Evolutionary conservation across 352 stramenopile species (phyloP).

Genomic region (Globisporangium viniferum): DNA sequence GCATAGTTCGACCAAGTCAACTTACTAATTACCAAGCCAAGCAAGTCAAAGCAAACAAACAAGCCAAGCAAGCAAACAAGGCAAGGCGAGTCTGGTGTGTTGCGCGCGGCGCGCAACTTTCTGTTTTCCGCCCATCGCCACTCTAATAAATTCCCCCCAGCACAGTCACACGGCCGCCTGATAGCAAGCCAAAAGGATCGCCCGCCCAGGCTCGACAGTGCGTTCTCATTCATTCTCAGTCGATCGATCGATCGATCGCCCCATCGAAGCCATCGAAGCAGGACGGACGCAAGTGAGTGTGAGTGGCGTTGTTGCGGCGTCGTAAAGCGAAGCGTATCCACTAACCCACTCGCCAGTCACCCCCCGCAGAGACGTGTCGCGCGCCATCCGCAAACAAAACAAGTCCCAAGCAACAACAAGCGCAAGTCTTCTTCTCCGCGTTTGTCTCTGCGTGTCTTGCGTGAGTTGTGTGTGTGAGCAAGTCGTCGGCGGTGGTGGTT

Average conservation of each 20-base stretch:
- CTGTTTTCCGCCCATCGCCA: slow-evolving; percentile 10
- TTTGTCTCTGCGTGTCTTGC: not conserved
- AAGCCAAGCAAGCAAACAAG: not conserved
- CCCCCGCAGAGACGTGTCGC: slow-evolving; percentile 3
- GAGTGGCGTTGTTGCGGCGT: slow-evolving; percentile 2
- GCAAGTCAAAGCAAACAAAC: too few species aligned
- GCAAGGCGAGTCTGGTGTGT: not conserved
- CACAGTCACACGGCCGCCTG: not conserved
- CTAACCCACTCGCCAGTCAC: not conserved
- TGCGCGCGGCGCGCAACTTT: slow-evolving; percentile 1
- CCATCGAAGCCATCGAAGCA: slow-evolving; percentile 1
- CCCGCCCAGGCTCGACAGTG: not conserved
- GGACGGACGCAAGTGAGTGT: not conserved
- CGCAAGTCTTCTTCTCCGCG: not conserved
- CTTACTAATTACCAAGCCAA: not conserved
- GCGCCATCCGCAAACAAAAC: not conserved
- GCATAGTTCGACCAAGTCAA: not conserved
- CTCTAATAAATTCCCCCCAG: slow-evolving; percentile 10
- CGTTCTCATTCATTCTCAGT: not conserved
- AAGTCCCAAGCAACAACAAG: not conserved
- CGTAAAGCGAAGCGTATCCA: slow-evolving; percentile 9
- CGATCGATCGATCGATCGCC: slow-evolving; percentile 9
- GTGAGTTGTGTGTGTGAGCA: not conserved
- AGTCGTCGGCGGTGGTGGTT: not conserved
- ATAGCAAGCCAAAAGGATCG: not conserved